Base-by-base conservation (phyloP, 2,329 filamentous ascomycete species). In the Clarireedia hainanense region DNA sequence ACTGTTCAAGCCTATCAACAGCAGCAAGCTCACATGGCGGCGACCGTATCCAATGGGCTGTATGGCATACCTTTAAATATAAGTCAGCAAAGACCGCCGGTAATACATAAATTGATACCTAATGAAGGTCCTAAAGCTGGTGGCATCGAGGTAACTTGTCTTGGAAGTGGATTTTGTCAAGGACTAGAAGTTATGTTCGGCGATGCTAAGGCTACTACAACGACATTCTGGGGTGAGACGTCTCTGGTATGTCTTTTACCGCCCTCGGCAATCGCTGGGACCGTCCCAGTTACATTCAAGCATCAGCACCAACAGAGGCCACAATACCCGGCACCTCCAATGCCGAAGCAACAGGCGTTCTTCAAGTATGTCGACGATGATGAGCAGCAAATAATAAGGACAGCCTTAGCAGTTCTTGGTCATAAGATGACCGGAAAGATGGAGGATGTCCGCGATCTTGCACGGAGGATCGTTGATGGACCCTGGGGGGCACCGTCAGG, bases 101-200 rank as follows among this genome's bases (percentile, higher is more conserved):
- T 80, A 17, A 92, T 95, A 23, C 85, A 89, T 68, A 92, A 91
- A 69, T 79, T 96, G 59, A 89, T 94, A 37, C 91, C 91, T 0
- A 80, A 80, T 30, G 88, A 95, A 69, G 91, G 91, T 0, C 88
- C 91, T 6, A 88, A 85, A 57, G 83, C 82, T 37, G 91, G 91
- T 57, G 91, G 91, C 43, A 91, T 89, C 52, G 91, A 96, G 69
- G 89, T 96, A 3, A 92, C 89, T 0, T 81, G 94, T 55, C 76
- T 95, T 7, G 91, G 91, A 17, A 88, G 84, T 61, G 83, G 85
- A 14, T 95, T 96, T 68, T 85, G 84, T 61, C 85, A 87, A 71
- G 83, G 83, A 1, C 78, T 95, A 59, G 88, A 91, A 60, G 88
- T 96, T 54, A 87, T 91, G 71, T 96, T 96, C 69, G 91, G 91